These are phyloP conservation scores for Solanum chacoense DNA, from an alignment of 305 asterid species.

Conservation along the genomic window DNA sequence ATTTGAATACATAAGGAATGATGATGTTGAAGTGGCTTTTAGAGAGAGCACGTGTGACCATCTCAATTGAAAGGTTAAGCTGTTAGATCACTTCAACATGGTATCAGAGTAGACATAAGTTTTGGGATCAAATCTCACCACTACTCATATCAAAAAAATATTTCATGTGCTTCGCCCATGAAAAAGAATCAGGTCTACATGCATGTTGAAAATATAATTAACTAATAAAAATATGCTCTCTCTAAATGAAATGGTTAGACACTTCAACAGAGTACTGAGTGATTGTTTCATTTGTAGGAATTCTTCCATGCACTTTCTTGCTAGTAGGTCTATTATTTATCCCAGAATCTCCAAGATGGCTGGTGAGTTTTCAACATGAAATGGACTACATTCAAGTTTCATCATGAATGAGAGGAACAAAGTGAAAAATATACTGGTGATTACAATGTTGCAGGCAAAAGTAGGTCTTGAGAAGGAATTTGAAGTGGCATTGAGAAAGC, in stretches of 20 bases:
- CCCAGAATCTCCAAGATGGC: constrained; percentile 96
- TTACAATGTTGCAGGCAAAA: constrained; percentile 46
- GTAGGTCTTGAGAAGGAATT: constrained; percentile 56
- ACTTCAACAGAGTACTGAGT: not conserved
- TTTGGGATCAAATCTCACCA: not conserved
- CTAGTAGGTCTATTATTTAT: constrained; percentile 56
- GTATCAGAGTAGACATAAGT: fast-evolving
- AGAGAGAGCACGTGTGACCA: not conserved
- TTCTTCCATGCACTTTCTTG: constrained; percentile 54
- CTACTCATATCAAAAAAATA: not conserved
- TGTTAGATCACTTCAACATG: not conserved
- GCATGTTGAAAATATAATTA: not conserved
- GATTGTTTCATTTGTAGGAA: constrained; percentile 27
- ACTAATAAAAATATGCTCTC: not conserved
- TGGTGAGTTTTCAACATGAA: constrained; percentile 34
- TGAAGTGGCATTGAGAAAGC: constrained; percentile 38
- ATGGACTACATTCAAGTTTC: not conserved
- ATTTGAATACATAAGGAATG: not conserved
- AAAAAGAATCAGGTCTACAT: not conserved
- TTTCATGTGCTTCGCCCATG: not conserved
- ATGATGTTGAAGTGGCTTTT: not conserved
- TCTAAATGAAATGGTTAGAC: no score
- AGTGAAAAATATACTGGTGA: not conserved
- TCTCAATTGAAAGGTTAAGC: fast-evolving
- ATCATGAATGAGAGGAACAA: not conserved